A percentile compares a stretch with the other conserved stretches of the same genome.
phyloP scores from a whole-genome alignment of 2,329 filamentous ascomycete genomes.

The Samsoniella hepiali region DNA sequence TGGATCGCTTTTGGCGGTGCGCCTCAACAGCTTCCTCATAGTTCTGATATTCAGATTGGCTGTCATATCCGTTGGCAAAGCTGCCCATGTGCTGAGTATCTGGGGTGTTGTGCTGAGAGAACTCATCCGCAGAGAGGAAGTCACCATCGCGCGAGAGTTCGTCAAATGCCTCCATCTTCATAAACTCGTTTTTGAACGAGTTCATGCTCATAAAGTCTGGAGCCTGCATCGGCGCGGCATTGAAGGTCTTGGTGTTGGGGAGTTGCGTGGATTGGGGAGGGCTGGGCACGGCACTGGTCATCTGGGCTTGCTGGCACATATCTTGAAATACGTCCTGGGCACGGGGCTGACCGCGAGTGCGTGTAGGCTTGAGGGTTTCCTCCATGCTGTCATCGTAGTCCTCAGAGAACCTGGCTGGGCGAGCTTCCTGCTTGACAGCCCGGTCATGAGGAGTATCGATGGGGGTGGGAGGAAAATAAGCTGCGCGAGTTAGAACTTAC shows the following conservation, averaged over 20 bases:
- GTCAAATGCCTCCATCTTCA: constrained; percentile 37
- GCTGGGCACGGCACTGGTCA: constrained; percentile 48
- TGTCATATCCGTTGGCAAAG: constrained; percentile 42
- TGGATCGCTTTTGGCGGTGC: constrained; percentile 27
- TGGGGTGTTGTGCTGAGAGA: constrained; percentile 52
- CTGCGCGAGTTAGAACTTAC: constrained; percentile 33
- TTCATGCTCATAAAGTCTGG: constrained; percentile 57
- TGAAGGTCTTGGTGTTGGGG: constrained; percentile 44
- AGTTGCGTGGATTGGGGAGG: constrained; percentile 53
- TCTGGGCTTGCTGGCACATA: constrained; percentile 55
- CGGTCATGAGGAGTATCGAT: constrained; percentile 59
- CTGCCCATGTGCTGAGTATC: constrained; percentile 47
- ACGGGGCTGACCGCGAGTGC: constrained; percentile 41
- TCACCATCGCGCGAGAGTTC: constrained; percentile 31
- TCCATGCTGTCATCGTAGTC: constrained; percentile 65
- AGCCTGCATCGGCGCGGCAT: constrained; percentile 50
- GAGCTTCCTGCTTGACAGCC: constrained; percentile 40
- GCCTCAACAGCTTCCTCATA: constrained; percentile 21
- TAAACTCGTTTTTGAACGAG: constrained; percentile 43
- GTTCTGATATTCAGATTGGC: constrained; percentile 36
- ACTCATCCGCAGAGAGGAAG: constrained; percentile 39
- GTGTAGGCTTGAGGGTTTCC: constrained; percentile 59
- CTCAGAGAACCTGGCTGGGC: constrained; percentile 53
- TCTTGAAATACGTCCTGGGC: constrained; percentile 56
- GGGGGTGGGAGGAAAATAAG: constrained; percentile 65